Percentiles rank a stretch among this genome's conserved stretches.
These are phyloP conservation scores for Paracamarosporium sp. DNA, from an alignment of 2,329 filamentous ascomycete species.

Conservation along the genomic window DNA sequence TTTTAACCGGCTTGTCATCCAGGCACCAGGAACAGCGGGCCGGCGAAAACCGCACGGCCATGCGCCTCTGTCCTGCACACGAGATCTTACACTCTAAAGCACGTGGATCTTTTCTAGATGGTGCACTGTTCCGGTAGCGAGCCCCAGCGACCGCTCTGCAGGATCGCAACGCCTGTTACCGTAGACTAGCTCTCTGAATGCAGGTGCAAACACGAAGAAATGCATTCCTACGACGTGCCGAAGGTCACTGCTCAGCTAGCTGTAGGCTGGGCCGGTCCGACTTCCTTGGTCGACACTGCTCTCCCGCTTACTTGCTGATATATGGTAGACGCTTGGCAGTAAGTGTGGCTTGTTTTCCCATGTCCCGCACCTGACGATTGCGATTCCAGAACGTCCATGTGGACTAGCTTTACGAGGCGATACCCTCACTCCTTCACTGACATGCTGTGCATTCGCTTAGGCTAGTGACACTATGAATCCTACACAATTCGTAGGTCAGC, in stretches of 20 bases:
- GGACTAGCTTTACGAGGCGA: background rate
- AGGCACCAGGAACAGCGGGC: conserved; percentile 9
- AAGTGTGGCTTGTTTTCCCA: conserved; percentile 7
- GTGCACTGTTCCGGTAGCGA: conserved; percentile 7
- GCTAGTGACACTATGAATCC: background rate
- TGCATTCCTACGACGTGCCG: background rate
- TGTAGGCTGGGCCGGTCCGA: conserved; percentile 8
- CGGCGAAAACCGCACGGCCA: background rate
- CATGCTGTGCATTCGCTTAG: background rate
- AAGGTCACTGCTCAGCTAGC: background rate
- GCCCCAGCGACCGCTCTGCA: conserved; percentile 3
- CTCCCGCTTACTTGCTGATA: conserved; percentile 7
- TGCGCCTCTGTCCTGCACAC: background rate
- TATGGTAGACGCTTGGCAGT: conserved; percentile 6
- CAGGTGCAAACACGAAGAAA: background rate
- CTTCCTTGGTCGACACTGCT: background rate
- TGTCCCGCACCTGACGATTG: background rate
- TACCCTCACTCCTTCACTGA: background rate
- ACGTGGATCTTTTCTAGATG: conserved; percentile 6
- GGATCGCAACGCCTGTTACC: background rate
- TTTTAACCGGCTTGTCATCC: conserved; percentile 10
- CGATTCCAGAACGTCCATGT: background rate
- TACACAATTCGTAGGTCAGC: conserved; percentile 1
- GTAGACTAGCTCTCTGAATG: background rate
- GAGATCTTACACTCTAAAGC: conserved; percentile 4